Percentiles rank a stretch among this genome's conserved stretches.
phyloP scores from a whole-genome alignment of 441 rosid species.

The Jatropha multifida region DNA sequence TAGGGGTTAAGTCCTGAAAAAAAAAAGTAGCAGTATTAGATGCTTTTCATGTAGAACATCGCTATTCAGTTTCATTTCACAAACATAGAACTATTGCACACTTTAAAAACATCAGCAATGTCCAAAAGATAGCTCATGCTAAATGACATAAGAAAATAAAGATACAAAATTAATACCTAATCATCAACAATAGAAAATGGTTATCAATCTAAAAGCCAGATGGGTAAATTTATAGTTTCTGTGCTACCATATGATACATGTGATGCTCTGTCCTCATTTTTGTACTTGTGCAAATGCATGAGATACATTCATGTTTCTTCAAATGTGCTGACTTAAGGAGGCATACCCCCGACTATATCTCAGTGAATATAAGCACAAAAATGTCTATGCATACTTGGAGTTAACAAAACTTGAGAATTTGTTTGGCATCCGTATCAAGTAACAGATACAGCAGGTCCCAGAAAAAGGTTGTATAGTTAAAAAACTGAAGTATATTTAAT shows the following conservation, averaged over 20 bases:
- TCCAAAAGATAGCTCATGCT: neutral
- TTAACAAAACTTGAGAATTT: neutral
- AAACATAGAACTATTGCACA: neutral
- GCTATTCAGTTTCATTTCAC: neutral
- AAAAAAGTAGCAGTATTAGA: neutral
- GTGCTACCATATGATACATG: neutral
- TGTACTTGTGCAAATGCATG: neutral
- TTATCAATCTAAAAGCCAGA: neutral
- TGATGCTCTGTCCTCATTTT: neutral
- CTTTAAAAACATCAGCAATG: neutral
- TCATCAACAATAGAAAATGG: neutral
- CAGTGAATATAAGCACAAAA: neutral
- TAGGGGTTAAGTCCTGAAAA: constrained; percentile 1
- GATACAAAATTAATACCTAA: neutral
- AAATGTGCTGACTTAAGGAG: neutral
- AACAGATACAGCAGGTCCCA: neutral
- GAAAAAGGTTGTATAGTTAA: neutral
- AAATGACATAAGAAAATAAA: neutral
- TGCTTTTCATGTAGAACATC: neutral
- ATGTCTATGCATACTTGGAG: neutral
- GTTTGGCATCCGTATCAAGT: neutral
- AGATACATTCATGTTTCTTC: constrained; percentile 1
- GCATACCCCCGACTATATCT: neutral
- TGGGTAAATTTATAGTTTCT: neutral
- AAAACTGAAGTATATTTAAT: neutral